Conservation (phyloP, 1,284 basidiomycete genomes). For the Neolentinus lepideus region DNA sequence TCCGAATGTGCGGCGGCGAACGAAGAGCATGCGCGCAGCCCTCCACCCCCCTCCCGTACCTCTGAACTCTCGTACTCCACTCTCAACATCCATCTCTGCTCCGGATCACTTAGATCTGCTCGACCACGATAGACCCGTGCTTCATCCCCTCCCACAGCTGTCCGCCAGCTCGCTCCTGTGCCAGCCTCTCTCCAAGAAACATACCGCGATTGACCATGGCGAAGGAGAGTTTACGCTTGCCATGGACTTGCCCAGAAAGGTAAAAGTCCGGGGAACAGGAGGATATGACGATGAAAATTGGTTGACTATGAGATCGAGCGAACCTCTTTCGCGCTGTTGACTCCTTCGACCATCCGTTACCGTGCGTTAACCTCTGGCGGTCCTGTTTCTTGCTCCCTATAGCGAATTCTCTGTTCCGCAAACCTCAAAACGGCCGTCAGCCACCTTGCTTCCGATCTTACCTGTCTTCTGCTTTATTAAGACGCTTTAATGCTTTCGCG, state of each 20-base stretch:
- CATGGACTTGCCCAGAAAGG: slow-evolving; percentile 16
- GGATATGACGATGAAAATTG: neutral
- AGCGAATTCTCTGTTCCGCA: neutral
- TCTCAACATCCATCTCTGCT: neutral
- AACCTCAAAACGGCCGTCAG: neutral
- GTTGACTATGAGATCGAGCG: slow-evolving; percentile 1
- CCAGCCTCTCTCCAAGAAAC: neutral
- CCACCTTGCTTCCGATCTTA: neutral
- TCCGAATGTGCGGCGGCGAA: slow-evolving; percentile 9
- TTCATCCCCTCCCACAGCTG: neutral
- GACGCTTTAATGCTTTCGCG: neutral
- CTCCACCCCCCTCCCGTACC: slow-evolving; percentile 1
- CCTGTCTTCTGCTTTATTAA: neutral
- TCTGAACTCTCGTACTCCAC: neutral
- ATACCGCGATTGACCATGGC: neutral
- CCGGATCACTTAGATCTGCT: neutral
- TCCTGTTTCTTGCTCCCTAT: too few species aligned
- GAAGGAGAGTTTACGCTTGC: slow-evolving; percentile 18
- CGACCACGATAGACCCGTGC: neutral
- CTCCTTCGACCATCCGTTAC: neutral
- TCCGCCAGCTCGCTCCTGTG: neutral
- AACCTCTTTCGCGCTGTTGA: neutral
- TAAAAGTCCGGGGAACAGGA: neutral
- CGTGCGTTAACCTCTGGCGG: too few species aligned
- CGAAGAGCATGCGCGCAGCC: slow-evolving; percentile 14